Conservation (phyloP, 768 basidiomycete genomes). For the Boletus insuetus region DNA sequence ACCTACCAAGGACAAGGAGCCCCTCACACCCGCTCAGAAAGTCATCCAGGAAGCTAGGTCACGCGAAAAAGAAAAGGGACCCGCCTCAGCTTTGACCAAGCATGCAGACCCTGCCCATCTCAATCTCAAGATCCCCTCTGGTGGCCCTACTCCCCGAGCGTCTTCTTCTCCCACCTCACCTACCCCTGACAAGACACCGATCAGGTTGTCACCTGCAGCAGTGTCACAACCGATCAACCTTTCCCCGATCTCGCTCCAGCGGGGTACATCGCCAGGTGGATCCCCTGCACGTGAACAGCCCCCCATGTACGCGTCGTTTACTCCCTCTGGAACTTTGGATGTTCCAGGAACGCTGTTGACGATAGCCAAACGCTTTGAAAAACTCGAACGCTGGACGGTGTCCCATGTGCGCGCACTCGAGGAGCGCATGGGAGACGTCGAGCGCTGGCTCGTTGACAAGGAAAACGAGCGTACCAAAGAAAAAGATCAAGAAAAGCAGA, state of each 20-base stretch:
- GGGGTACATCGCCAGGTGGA: constrained; percentile 38
- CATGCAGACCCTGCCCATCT: constrained; percentile 55
- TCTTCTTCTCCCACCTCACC: constrained; percentile 58
- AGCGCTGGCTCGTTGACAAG: constrained; percentile 84
- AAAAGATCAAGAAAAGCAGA: constrained; percentile 37
- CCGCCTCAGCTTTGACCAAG: constrained; percentile 49
- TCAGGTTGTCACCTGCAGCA: constrained; percentile 34
- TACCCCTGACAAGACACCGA: constrained; percentile 43
- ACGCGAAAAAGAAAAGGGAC: constrained; percentile 56
- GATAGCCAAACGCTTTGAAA: constrained; percentile 78
- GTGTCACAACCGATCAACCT: constrained; percentile 48
- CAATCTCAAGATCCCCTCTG: constrained; percentile 52
- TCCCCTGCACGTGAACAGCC: constrained; percentile 47
- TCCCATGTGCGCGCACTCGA: constrained; percentile 87
- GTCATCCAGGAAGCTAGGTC: constrained; percentile 73
- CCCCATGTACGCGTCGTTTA: constrained; percentile 78
- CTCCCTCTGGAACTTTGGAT: constrained; percentile 66
- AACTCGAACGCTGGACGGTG: constrained; percentile 87
- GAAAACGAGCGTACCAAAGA: constrained; percentile 53
- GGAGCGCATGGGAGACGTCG: constrained; percentile 90
- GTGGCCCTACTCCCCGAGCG: constrained; percentile 45
- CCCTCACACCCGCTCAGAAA: constrained; percentile 83
- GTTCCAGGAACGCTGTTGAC: constrained; percentile 69
- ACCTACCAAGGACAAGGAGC: constrained; percentile 70
- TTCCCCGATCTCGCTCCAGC: constrained; percentile 63